phyloP scores from a whole-genome alignment of 306 rosid species.

The Herpetospermum pedunculosum region DNA sequence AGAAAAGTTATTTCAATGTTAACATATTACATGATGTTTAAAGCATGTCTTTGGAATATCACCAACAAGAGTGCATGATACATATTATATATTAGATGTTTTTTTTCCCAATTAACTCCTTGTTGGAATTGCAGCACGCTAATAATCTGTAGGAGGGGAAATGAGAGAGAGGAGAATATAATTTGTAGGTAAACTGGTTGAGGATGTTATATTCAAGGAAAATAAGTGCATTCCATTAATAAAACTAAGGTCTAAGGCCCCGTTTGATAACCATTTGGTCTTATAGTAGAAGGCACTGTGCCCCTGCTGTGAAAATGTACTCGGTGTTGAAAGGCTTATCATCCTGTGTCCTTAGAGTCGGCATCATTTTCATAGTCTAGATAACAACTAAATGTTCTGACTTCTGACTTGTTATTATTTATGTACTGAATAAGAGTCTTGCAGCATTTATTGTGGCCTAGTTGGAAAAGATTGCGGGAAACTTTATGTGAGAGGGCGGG shows the following conservation, averaged over 20 bases:
- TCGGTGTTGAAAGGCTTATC: not conserved
- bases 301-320: not conserved
- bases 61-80: not conserved
- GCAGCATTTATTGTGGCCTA: not conserved
- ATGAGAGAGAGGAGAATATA: not conserved
- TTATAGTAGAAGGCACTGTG: not conserved
- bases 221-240: not conserved
- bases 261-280: too few relatives aligned
- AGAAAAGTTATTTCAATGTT: not conserved
- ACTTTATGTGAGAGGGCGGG: not conserved
- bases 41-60: not conserved
- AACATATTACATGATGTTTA: not conserved
- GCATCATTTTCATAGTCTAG: not conserved
- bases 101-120: not conserved
- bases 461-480: not conserved
- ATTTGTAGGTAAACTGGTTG: not conserved
- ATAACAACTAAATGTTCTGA: not conserved
- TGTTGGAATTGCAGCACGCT: not conserved
- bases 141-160: not conserved
- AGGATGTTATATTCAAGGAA: not conserved
- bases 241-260: too few relatives aligned
- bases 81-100: not conserved
- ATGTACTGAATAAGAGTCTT: not conserved
- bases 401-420: not conserved
- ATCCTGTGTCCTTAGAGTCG: not conserved